Base-by-base conservation (phyloP, 2,329 filamentous ascomycete species). In the Hirsutella thompsonii region DNA sequence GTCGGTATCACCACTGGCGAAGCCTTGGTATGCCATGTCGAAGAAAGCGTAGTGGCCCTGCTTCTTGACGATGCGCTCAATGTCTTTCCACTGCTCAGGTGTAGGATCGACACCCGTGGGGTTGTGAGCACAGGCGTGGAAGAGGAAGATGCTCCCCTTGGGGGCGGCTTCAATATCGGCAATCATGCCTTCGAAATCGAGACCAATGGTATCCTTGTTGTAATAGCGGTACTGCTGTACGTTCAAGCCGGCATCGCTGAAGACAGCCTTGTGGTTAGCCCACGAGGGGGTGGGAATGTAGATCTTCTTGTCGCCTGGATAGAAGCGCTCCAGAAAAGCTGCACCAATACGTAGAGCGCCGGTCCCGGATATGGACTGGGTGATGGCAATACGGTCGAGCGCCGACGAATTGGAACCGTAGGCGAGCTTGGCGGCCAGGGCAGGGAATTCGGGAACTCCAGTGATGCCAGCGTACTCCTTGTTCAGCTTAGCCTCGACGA, bases 391-490 rank as follows among this genome's bases (percentile, higher is more conserved):
- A 56, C 88, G 83, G 55, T 74, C 68, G 61, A 96, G 75, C 52
- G 80, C 81, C 36, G 81, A 66, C 46, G 83, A 92, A 67, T 85
- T 79, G 55, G 76, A 63, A 50, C 90, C 90, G 64, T 95, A 96
- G 56, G 92, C 92, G 45, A 98, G 81, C 59, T 84, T 70, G 49
- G 88, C 89, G 44, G 92, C 90, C 49, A 89, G 85, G 61, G 84
- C 85, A 65, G 89, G 93, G 74, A 98, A 95, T 55, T 88, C 76
- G 50, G 89, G 86, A 36, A 96, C 77, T 72, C 92, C 92, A 37
- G 92, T 96, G 68, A 98, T 98, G 63, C 87, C 88, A 50, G 90
- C 87, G 64, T 96, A 96, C 68, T 96, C 92, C 75, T 96, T 94
- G 77, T 96, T 92, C 57, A 92, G 63, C 55, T 78, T 75, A 50